Evolutionary conservation across 2,329 filamentous ascomycete species (phyloP), one percentile per base, ranked within the genome.

Genomic region (Phoma sp.): DNA sequence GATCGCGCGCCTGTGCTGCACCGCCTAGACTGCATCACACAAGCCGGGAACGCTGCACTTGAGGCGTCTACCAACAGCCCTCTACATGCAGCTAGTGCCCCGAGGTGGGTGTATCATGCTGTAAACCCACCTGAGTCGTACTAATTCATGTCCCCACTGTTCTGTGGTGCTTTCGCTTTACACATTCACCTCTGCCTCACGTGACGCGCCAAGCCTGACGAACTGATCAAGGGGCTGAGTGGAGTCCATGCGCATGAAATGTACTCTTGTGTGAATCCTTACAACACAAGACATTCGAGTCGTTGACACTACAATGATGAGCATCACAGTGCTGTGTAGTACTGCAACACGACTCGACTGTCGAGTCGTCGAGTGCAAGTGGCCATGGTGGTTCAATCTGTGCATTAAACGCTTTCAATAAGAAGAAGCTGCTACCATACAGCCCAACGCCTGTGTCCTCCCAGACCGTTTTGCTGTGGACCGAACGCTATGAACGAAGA

Each of bases 401-500:
- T 46, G 43, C 36, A 55, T 55, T 51, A 47, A 51, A 58, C 52
- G 59, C 49, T 51, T 58, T 52, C 49, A 61, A 64, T 62, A 61
- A 64, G 59, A 62, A 63, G 61, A 62, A 49, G 58, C 59, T 50
- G 54, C 44, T 51, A 62, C 56, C 54, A 25, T 43, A 35, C 47
- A 60, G 53, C 60, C 65, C 47, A 62, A 71, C 67, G 65, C 67
- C 67, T 58, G 48, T 60, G 56, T 62, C 58, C 49, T 53, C 58
- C 61, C 55, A 52, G 51, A 46, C 47, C 47, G 36, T 58, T 63
- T 67, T 59, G 63, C 59, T 62, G 71, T 61, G 63, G 65, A 68
- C 67, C 62, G 58, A 63, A 62, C 59, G 65, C 67, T 70, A 62
- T 68, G 47, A 64, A 69, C 61, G 46, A 56, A 57, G 53, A 66